A percentile compares a stretch with the other conserved stretches of the same genome.
phyloP scores from a whole-genome alignment of 768 basidiomycete species.

The Gautieria morchelliformis region DNA sequence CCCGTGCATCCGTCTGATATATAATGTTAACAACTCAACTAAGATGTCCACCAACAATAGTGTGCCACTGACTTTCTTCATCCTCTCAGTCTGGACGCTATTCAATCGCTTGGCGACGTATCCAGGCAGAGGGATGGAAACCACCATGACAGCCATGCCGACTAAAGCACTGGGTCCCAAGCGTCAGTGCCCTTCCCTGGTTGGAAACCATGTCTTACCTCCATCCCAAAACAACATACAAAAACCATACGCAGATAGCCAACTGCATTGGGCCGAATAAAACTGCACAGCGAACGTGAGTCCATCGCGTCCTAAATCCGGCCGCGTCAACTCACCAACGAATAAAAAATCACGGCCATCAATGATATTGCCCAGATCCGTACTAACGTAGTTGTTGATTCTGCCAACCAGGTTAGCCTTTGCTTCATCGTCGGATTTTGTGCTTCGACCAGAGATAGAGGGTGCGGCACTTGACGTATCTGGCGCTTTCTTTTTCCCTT shows the following conservation, averaged over 20 bases:
- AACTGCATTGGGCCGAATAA: slow-evolving; percentile 33
- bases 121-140: slow-evolving; percentile 49
- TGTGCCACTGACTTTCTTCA: slow-evolving; percentile 32
- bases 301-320: slow-evolving; percentile 20
- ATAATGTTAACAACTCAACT: background rate
- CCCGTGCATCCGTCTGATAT: slow-evolving; percentile 42
- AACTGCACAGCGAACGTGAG: slow-evolving; percentile 15
- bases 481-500: slow-evolving; percentile 2
- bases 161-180: slow-evolving; percentile 37
- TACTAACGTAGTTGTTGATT: slow-evolving; percentile 68
- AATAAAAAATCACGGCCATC: slow-evolving; percentile 29
- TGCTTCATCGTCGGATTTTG: slow-evolving; percentile 14
- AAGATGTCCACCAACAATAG: background rate
- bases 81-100: slow-evolving; percentile 35
- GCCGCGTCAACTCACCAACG: slow-evolving; percentile 10
- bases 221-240: slow-evolving; percentile 43
- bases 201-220: slow-evolving; percentile 20
- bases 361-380: slow-evolving; percentile 39
- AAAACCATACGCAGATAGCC: slow-evolving; percentile 29
- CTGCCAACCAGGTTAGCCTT: slow-evolving; percentile 54
- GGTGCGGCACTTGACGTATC: slow-evolving; percentile 2
- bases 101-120: slow-evolving; percentile 41
- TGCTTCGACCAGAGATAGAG: background rate
- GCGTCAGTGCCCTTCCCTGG: background rate
- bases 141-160: slow-evolving; percentile 44